Base-by-base conservation (phyloP, 192 early-diverging fungal genomes). In the Radiomyces spectabilis region DNA sequence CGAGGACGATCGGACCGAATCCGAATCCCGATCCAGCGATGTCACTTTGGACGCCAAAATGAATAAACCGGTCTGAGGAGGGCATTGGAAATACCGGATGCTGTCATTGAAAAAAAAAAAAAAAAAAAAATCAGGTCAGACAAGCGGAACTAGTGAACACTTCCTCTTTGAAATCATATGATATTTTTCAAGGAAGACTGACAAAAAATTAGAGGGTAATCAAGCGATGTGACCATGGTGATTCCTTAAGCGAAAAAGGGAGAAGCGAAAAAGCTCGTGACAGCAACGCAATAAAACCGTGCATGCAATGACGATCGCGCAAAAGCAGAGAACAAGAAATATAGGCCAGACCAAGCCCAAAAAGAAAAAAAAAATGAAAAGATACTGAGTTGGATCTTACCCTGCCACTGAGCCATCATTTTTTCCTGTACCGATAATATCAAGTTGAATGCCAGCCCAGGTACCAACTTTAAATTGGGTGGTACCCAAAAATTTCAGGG, bases 401-500 rank as follows among this genome's bases (percentile, higher is more conserved):
- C 76, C 89, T 37, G 70, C 71, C 26, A 85, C 86, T 22, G 65
- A 72, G 15, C 89, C 89, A 38, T 85, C 74, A 64, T 92, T 92
- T 54, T 92, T 92, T 15, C 89, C 89, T 18, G 68, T 77, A 8
- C 83, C 86, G 12, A 59, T 63, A 27, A 69, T 72, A 47, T 92
- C 85, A 4, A 92, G 66, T 52, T 86, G 85, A 46, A 92, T 75
- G 10, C 89, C 89, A 10, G 86, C 86, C 87, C 87, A 92, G 0
- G 71, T 71, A 5, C 87, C 89, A 24, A 74, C 72, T 59, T 89
- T 89, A 42, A 83, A 83, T 19, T 81, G 67, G 12, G 83, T 79
- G 1, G 81, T 73, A 2, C 89, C 89, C 7, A 87, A 35, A 56
- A 74, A 92, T 21, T 75, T 77, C n/a, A 92, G 66, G 10, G 74